A percentile compares a stretch with the other conserved stretches of the same genome.
Conservation (phyloP, 2,329 filamentous ascomycete genomes). For the Colletotrichum karsti region DNA sequence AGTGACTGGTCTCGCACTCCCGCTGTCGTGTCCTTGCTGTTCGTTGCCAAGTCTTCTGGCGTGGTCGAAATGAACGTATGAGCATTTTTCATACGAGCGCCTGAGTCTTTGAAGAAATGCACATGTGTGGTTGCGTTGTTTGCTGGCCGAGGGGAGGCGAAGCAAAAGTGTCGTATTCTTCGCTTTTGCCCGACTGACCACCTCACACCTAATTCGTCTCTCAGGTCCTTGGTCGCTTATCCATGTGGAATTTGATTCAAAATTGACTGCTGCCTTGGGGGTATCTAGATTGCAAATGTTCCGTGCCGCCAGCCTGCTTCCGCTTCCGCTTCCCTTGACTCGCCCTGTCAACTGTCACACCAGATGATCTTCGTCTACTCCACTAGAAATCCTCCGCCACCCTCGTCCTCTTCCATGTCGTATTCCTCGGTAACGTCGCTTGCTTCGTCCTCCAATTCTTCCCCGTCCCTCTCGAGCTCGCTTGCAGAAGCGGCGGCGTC, state of each 20-base stretch:
- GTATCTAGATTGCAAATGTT: not conserved
- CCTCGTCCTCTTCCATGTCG: slow-evolving; percentile 50
- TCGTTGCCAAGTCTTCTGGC: no score
- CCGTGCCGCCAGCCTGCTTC: not conserved
- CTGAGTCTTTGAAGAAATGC: no score
- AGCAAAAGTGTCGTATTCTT: no score
- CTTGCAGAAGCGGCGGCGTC: not conserved
- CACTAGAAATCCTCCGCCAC: slow-evolving; percentile 55
- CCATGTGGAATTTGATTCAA: not conserved
- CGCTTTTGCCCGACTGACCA: no score
- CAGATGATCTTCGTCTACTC: slow-evolving; percentile 35
- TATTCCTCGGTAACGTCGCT: slow-evolving; percentile 54
- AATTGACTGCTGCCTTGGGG: not conserved
- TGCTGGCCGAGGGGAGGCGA: no score
- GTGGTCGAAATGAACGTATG: no score
- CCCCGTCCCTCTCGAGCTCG: slow-evolving; percentile 36
- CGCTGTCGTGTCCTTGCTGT: no score
- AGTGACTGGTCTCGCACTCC: no score
- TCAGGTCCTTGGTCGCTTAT: no score
- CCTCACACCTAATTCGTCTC: no score
- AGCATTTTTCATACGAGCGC: no score
- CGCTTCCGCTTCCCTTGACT: not conserved
- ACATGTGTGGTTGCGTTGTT: no score
- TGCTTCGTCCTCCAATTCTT: slow-evolving; percentile 42
- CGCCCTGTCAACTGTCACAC: not conserved